Evolutionary conservation across 23 red algal species (phyloP), one percentile per base, ranked within the genome.

Genomic region (Cyanidiococcus yangmingshanensis): DNA sequence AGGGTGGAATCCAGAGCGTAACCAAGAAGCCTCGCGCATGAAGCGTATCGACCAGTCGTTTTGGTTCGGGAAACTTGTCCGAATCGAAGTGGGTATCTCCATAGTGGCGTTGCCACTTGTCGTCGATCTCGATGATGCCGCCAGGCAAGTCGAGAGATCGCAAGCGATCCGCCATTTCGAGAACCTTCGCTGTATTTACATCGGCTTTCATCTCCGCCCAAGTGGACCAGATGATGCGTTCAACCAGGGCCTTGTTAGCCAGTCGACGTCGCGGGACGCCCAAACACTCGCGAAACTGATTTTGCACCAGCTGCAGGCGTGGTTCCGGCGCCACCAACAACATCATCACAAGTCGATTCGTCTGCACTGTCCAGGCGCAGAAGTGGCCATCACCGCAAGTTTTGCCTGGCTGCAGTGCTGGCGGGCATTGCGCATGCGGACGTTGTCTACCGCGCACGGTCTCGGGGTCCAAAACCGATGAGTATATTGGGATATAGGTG

Each of bases 91-190:
- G 40, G 33, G 89, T 59, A 34, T 95, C 90, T 2, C 90, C 90
- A 75, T 95, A 95, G 38, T 84, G 80, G 1, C 68, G 74, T 18
- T 80, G 85, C 90, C 90, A 95, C 37, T 86, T 77, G 59, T 95
- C 90, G 57, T 95, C 90, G 50, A 95, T 89, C 37, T 87, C 90
- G 78, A 95, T 86, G 54, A 95, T 86, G 38, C 81, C 79, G 63
- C 80, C 76, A 2, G 84, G 90, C 15, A 87, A 51, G 26, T 75
- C 90, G 21, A 79, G 79, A 7, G 37, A 0, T 24, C 74, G 80
- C 79, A 95, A 89, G 74, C 89, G 82, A 31, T 75, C 34, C 18
- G 90, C 90, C 82, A 95, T 89, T 32, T 50, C 50, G 24, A 86
- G 57, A 3, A 95, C 90, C 67, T 95, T 79, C 21, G 74, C 34